phyloP scores from a whole-genome alignment of 495 filamentous ascomycete genomes.

The Xylaria scruposa region DNA sequence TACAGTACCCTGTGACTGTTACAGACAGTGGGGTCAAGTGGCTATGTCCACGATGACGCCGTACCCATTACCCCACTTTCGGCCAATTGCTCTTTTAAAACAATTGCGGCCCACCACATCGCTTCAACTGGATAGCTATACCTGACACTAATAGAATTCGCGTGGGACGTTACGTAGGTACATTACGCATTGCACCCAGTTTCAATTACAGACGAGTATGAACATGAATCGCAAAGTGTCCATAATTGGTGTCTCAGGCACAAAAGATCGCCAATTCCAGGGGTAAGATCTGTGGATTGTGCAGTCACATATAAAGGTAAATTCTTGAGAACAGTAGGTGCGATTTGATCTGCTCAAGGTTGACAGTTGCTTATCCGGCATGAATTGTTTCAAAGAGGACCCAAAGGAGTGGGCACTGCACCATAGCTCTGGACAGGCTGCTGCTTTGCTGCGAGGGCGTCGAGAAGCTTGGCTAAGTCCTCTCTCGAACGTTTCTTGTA shows the following conservation, averaged over 20 bases:
- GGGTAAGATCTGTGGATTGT: background rate
- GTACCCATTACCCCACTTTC: background rate
- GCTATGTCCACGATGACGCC: conserved; percentile 11
- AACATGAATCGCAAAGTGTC: background rate
- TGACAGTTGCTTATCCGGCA: background rate
- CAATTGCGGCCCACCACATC: conserved; percentile 7
- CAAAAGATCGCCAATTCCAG: background rate
- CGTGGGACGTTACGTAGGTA: background rate
- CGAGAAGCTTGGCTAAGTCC: too few relatives aligned
- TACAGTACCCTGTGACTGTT: background rate
- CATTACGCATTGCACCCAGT: background rate
- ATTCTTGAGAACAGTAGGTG: background rate
- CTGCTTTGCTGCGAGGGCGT: too few relatives aligned
- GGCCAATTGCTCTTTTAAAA: background rate
- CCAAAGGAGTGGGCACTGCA: too few relatives aligned
- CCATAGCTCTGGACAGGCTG: too few relatives aligned
- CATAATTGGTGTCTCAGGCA: background rate
- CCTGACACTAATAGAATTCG: conserved; percentile 2
- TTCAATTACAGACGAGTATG: background rate
- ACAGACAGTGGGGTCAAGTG: background rate
- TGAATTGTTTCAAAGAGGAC: background rate
- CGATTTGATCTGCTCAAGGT: background rate
- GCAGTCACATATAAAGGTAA: background rate
- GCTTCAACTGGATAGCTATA: too few relatives aligned
- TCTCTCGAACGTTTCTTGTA: too few relatives aligned